Evolutionary conservation across 352 stramenopile genomes (phyloP), one percentile per base, ranked within the genome.

Genomic region (Globisporangium irregulare): DNA sequence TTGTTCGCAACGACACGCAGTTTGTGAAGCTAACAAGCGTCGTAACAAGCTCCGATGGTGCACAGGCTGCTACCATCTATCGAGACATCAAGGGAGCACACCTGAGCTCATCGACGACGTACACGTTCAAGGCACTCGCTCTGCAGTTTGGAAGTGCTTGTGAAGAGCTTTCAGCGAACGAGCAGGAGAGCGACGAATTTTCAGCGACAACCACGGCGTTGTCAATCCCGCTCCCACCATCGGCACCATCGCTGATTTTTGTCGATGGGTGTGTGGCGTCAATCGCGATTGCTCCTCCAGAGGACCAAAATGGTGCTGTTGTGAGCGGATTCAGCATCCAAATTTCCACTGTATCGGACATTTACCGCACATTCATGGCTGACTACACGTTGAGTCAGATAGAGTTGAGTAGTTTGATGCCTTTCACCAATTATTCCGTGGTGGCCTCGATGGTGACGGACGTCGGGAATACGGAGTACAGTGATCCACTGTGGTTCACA

Each of bases 91-190:
- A 74, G 32, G 68, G 62, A 0, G 51, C 7, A 0, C 72, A 61
- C 1, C 62, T 90, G 14, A 8, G 55, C 2, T 27, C 77, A 4
- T 18, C 27, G 0, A 86, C 73, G 1, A 69, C 29, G 18, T 90
- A 87, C 50, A 77, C 60, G 0, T 74, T 90, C 27, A 82, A 86
- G 67, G 70, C 55, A 0, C 58, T 90, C 7, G 78, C 82, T 8
- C 57, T 90, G 14, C 72, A 82, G 59, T 70, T 69, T 18, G 77
- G 75, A 20, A 68, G 46, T 3, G 70, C 75, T 4, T 90, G 82
- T 43, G 74, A 83, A 51, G 71, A 74, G 59, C 61, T 82, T 9
- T 67, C 61, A 1, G 61, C 64, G 0, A 69, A 43, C 18, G 64
- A 59, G 0, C 67, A 81, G 7, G 71, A 71, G 29, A 89, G 82